Percentiles rank a stretch among this genome's conserved stretches.
Evolutionary conservation across 1,139 yeast genomes (phyloP).

Genomic region (Candida buenavistaensis): DNA sequence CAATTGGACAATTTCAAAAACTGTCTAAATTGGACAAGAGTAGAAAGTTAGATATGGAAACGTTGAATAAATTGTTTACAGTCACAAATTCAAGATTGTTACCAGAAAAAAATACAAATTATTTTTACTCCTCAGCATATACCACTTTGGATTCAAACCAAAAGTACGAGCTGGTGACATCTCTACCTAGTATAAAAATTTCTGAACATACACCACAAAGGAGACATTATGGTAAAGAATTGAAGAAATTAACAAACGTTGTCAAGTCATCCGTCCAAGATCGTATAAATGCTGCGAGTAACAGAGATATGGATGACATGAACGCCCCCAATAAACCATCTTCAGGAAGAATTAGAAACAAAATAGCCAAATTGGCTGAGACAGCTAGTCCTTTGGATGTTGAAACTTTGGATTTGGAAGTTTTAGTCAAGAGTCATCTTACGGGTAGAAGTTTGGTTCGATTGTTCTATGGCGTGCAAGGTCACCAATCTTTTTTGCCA

Average conservation of each 20-base stretch:
- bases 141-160: conserved; percentile 3
- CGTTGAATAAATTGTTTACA: conserved; percentile 59
- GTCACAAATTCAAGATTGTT: conserved; percentile 53
- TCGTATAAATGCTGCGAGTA: conserved; percentile 33
- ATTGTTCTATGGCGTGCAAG: conserved; percentile 33
- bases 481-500: conserved; percentile 1
- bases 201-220: conserved; percentile 20
- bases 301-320: conserved; percentile 29
- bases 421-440: conserved; percentile 31
- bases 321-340: conserved; percentile 15
- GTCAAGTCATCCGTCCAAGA: conserved; percentile 79
- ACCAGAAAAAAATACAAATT: conserved; percentile 23
- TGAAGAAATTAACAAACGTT: conserved; percentile 63
- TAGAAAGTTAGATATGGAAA: conserved; percentile 61
- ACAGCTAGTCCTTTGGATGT: conserved; percentile 40
- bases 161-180: too few relatives aligned
- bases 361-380: conserved; percentile 39
- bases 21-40: conserved; percentile 59
- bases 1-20: conserved; percentile 60
- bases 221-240: conserved; percentile 44
- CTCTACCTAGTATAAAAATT: too few relatives aligned
- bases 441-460: conserved; percentile 37
- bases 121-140: conserved; percentile 14
- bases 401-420: conserved; percentile 44
- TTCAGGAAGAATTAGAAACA: conserved; percentile 34